Evolutionary conservation across 2,329 filamentous ascomycete genomes (phyloP), one percentile per base, ranked within the genome.

Genomic region (Cladosporium sp.): DNA sequence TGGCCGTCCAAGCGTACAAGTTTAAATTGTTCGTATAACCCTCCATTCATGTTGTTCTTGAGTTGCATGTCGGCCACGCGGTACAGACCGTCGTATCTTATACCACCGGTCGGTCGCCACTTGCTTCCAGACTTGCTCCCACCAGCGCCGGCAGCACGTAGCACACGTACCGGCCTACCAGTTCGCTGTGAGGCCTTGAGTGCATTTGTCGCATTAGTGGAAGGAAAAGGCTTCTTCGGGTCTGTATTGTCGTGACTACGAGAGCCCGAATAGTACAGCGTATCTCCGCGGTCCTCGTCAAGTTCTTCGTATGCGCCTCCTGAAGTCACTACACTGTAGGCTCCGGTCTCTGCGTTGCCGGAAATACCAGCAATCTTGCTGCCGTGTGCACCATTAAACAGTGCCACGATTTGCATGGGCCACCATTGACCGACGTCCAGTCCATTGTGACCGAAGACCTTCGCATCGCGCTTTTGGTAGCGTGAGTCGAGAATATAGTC

Each of bases 31-130:
- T 75, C 70, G 55, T 74, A 75, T 38, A 71, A 12, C 0, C 72
- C 73, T 12, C 72, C 72, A 12, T 71, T 70, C 11, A 11, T 60
- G 38, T 75, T 74, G 15, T 14, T 70, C 2, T 67, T 66, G 15
- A 38, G 44, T 5, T 60, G 60, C 24, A 66, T 30, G 4, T 6
- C 64, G 1, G 63, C 65, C 0, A 75, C 72, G 3, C 28, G 49
- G 59, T 75, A 75, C 54, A 74, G 38, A 0, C 73, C 73, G 66
- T 75, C 73, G 58, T 74, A 74, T 21, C 71, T 32, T 0, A 73
- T 32, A 0, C 72, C 72, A 26, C 67, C 62, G 1, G 54, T 65
- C 4, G 62, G 62, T 1, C 55, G 21, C 30, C 32, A 24, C 21
- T 14, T 8, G 24, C 21, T 38, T 2, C 28, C 26, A n/a, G 21